These are phyloP conservation scores for Canavalia ensiformis DNA, from an alignment of 306 rosid species.

Conservation along the genomic window DNA sequence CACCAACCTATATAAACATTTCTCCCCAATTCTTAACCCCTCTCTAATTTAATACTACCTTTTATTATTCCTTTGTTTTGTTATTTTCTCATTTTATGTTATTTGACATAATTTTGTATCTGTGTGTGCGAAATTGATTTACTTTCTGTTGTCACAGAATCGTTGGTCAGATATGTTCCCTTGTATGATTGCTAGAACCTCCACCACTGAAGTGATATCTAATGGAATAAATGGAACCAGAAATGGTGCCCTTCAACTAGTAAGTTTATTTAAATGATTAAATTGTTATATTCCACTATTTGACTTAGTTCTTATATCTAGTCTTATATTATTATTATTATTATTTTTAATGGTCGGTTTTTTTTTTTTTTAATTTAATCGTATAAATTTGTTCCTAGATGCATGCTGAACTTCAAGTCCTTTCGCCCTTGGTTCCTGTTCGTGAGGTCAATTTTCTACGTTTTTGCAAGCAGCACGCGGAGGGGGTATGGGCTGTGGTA, in stretches of 20 bases:
- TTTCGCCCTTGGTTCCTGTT: slow-evolving; percentile 86
- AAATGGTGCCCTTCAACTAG: slow-evolving; percentile 90
- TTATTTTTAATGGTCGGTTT: neutral
- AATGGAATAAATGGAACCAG: slow-evolving; percentile 86
- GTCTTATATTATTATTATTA: neutral
- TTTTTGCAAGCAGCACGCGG: slow-evolving; percentile 91
- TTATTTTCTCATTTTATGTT: slow-evolving; percentile 14
- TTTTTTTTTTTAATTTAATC: neutral
- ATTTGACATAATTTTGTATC: neutral
- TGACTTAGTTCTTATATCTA: neutral
- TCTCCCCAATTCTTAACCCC: neutral
- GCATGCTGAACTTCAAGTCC: slow-evolving; percentile 93
- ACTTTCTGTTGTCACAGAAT: slow-evolving; percentile 52
- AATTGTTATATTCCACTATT: neutral
- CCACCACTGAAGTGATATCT: slow-evolving; percentile 78
- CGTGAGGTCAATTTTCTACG: slow-evolving; percentile 82
- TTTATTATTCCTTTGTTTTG: neutral
- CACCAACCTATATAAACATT: neutral
- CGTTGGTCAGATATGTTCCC: slow-evolving; percentile 95
- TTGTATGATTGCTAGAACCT: slow-evolving; percentile 79
- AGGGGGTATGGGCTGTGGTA: slow-evolving; percentile 93
- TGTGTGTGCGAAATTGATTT: neutral
- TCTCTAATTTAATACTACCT: neutral
- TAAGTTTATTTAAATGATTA: slow-evolving; percentile 28
- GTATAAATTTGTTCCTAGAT: slow-evolving; percentile 54